Evolutionary conservation across 352 stramenopile genomes (phyloP).

Genomic region (Phytopythium vexans): DNA sequence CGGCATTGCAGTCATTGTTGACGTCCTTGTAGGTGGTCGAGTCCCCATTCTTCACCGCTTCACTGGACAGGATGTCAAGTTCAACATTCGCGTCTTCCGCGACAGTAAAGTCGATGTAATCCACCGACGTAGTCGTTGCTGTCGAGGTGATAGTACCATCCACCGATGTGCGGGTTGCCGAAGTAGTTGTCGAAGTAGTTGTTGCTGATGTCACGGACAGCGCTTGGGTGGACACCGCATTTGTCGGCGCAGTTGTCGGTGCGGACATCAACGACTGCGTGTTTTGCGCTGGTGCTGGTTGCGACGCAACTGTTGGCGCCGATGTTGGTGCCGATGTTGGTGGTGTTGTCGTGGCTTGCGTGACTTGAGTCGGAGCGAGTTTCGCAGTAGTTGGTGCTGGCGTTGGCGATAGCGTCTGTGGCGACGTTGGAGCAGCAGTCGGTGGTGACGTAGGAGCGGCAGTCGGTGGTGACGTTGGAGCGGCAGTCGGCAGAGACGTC

Average conservation of each 20-base stretch:
- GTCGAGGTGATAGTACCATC: constrained; percentile 70
- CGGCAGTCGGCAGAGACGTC: constrained; percentile 6
- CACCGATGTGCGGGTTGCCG: constrained; percentile 22
- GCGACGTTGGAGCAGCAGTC: constrained; percentile 4
- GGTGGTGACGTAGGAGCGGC: constrained; percentile 16
- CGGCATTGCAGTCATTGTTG: constrained; percentile 68
- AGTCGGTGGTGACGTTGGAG: constrained; percentile 3
- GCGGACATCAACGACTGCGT: constrained; percentile 6
- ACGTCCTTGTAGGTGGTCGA: constrained; percentile 41
- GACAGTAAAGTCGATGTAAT: constrained; percentile 65
- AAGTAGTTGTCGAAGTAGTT: background rate
- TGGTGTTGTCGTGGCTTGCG: no score
- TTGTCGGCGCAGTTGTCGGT: background rate
- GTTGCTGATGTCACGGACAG: constrained; percentile 3
- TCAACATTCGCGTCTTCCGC: constrained; percentile 35
- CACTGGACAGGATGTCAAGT: constrained; percentile 67
- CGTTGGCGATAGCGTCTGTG: constrained; percentile 6
- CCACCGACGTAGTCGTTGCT: constrained; percentile 43
- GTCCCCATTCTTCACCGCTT: constrained; percentile 21
- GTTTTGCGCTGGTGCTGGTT: background rate
- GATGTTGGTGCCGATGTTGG: no score
- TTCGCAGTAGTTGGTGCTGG: background rate
- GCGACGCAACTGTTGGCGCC: no score
- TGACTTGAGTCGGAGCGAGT: no score
- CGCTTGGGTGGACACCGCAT: background rate